Conservation (phyloP, 257 asterid species). For the Fraxinus americana region DNA sequence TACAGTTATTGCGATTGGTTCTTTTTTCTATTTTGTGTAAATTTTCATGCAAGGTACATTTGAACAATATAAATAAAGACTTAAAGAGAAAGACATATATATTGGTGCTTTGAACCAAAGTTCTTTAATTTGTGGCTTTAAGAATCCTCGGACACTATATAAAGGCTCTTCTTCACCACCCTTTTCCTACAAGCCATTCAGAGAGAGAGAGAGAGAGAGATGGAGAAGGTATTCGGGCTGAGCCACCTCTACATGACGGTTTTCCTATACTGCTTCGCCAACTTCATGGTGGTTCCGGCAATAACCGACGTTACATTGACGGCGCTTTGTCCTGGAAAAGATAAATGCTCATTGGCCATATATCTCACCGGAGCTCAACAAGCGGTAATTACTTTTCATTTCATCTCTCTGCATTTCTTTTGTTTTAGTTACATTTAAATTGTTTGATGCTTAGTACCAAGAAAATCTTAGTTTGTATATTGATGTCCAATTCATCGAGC, state of each 20-base stretch:
- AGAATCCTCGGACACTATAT: not conserved
- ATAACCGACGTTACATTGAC: conserved; percentile 81
- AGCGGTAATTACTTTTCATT: conserved; percentile 44
- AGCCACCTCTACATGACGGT: conserved; percentile 90
- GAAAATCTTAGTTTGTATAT: too few relatives aligned
- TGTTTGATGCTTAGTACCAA: too few relatives aligned
- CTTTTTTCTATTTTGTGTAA: not conserved
- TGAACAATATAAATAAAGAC: conserved; percentile 2
- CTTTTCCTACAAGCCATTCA: not conserved
- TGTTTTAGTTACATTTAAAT: not conserved
- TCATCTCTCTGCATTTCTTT: not conserved
- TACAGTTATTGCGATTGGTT: too few relatives aligned
- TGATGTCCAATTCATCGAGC: not conserved
- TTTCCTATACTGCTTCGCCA: conserved; percentile 74
- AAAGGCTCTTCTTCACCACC: not conserved
- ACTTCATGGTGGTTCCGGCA: conserved; percentile 89
- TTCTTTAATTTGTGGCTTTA: conserved; percentile 17
- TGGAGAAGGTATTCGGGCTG: conserved; percentile 57
- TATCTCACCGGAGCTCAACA: conserved; percentile 90
- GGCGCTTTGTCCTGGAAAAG: conserved; percentile 87
- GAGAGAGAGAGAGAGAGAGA: not conserved
- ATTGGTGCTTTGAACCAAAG: conserved; percentile 27
- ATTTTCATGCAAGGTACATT: not conserved
- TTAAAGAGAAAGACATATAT: not conserved
- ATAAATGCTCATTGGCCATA: conserved; percentile 84